phyloP scores from a whole-genome alignment of 73 alveolate species.

The Tetrahymena elliotti region DNA sequence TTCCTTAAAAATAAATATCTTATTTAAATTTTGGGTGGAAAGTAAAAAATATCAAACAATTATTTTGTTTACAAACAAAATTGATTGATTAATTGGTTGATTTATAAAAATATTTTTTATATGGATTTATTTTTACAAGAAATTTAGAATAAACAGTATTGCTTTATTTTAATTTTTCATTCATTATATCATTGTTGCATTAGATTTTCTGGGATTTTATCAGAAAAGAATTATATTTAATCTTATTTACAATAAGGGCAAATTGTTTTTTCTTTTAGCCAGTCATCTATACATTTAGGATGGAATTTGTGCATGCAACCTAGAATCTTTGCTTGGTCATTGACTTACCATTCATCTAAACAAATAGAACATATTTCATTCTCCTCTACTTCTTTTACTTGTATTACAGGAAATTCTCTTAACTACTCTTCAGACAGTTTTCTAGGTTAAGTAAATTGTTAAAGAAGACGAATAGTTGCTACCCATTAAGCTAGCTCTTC shows the following conservation, averaged over 20 bases:
- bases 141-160: background rate
- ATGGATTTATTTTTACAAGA: no score
- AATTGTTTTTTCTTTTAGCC: conserved; percentile 26
- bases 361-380: background rate
- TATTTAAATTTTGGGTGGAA: no score
- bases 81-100: no score
- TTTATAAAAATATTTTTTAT: no score
- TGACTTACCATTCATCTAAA: background rate
- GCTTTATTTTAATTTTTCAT: background rate
- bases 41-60: no score
- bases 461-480: background rate
- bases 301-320: conserved; percentile 42
- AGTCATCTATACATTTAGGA: conserved; percentile 22
- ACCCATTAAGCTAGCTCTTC: background rate
- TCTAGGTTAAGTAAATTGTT: background rate
- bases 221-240: background rate
- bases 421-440: background rate
- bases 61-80: no score
- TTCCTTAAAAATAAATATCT: no score
- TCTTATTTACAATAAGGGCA: conserved; percentile 32
- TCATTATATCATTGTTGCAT: background rate
- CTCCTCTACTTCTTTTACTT: background rate
- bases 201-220: background rate
- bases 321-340: background rate
- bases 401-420: background rate